A percentile compares a stretch with the other conserved stretches of the same genome.
Evolutionary conservation across 768 basidiomycete species (phyloP).

Genomic region (Jaapia argillacea): DNA sequence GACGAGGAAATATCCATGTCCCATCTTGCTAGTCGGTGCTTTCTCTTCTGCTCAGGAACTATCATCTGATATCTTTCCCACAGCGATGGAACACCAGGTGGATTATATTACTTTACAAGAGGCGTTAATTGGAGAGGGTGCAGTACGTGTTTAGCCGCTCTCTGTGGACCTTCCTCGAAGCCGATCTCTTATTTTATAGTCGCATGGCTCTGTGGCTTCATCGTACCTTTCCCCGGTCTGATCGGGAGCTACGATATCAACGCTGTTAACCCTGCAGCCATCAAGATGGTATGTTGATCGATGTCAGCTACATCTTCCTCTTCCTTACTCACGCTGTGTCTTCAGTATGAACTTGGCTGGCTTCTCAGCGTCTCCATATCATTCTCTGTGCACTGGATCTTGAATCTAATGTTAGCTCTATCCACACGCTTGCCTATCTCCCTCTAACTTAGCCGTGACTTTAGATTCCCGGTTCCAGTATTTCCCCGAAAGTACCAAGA

Average conservation of each 20-base stretch:
- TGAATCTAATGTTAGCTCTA: background rate
- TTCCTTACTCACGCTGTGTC: background rate
- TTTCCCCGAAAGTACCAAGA: background rate
- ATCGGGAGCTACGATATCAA: background rate
- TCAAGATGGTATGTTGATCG: background rate
- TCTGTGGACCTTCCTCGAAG: no score
- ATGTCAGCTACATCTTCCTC: background rate
- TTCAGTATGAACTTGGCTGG: background rate
- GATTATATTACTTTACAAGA: background rate
- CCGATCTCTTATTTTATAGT: no score
- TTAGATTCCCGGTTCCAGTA: constrained; percentile 1
- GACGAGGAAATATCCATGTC: background rate
- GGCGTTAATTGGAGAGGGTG: background rate
- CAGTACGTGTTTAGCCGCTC: background rate
- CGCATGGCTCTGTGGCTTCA: background rate
- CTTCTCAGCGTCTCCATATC: background rate
- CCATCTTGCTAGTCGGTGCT: background rate
- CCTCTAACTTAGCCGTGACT: background rate
- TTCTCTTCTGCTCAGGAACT: background rate
- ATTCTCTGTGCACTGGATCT: background rate
- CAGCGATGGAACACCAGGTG: background rate
- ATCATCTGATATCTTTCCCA: background rate
- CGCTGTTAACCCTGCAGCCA: background rate
- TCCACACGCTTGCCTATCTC: no score
- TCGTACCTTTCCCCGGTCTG: background rate